These are phyloP conservation scores for Pinus taeda DNA, from an alignment of 75 land plant genomes.

Conservation along the genomic window DNA sequence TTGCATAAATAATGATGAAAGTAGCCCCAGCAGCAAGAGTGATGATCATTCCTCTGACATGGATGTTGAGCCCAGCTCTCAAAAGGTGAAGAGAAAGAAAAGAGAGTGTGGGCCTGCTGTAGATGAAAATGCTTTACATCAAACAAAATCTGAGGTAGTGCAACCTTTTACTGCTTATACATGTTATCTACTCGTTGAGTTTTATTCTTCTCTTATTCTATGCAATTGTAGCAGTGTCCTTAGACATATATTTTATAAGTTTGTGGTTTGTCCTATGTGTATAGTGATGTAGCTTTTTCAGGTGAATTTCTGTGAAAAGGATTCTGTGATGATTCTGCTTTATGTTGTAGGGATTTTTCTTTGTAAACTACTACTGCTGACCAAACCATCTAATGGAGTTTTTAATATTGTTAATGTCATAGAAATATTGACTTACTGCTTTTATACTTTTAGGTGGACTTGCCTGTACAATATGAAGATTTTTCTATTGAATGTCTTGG, in stretches of 20 bases:
- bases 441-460: constrained; percentile 37
- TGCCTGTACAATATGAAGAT: constrained; percentile 81
- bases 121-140: constrained; percentile 2
- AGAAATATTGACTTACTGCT: neutral
- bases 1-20: constrained; percentile 21
- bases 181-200: neutral
- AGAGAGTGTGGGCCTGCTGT: neutral
- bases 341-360: no score
- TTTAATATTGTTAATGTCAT: neutral
- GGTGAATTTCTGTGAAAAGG: neutral
- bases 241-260: neutral
- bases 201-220: neutral
- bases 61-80: constrained; percentile 9
- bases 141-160: neutral
- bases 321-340: no score
- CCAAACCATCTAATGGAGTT: neutral
- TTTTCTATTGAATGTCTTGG: constrained; percentile 66
- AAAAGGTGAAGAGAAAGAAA: neutral
- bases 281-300: neutral
- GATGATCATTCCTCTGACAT: constrained; percentile 9
- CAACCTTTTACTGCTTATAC: neutral
- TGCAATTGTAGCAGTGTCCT: neutral
- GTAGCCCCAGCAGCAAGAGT: neutral
- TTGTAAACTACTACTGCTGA: no score
- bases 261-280: neutral